Base-by-base conservation (phyloP, 306 rosid species). In the Trifolium subterraneum region DNA sequence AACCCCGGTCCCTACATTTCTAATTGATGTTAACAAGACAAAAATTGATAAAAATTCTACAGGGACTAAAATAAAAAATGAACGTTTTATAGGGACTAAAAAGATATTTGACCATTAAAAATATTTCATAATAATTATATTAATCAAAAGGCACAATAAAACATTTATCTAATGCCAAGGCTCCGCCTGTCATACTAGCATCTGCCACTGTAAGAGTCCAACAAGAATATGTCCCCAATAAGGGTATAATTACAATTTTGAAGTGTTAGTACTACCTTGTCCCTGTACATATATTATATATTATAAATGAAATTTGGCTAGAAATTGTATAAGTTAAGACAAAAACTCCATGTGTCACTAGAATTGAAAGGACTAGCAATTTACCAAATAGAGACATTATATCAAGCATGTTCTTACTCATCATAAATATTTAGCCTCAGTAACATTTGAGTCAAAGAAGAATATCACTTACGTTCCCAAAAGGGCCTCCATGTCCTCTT, bases 401-500 rank as follows among this genome's bases (percentile, higher is more conserved):
- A 67, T 59, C 54, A 27, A 27, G 45, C 50, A 67, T 29, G 66
- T 42, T 76, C 60, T 44, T 36, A 68, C 71, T 45, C 15, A 27
- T 64, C 72, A 73, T 20, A 8, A 60, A 69, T 25, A 70, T 63
- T 78, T 16, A 75, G 52, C 60, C 67, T 58, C 39, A 64, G 68
- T 74, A 63, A 7, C 61, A 73, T 74, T 84, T 64, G 65, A 76
- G 55, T 54, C 41, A 47, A 45, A 59, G 72, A 82, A 56, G 68
- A 59, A 63, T 58, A 82, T 67, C 71, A 88, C 95, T 52, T 90
- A 94, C 99, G 93, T 94, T 81, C 93, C 99, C 86, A 94, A 78
- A 79, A 94, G 99, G 47, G 98, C 98, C 81, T 94, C 98, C 93
- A 94, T 92, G 83, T 94, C 99, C 88, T 94, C 99, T 83, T 94